Evolutionary conservation across 2,329 filamentous ascomycete species (phyloP).

Genomic region (Arthrobotrys entomopaga): DNA sequence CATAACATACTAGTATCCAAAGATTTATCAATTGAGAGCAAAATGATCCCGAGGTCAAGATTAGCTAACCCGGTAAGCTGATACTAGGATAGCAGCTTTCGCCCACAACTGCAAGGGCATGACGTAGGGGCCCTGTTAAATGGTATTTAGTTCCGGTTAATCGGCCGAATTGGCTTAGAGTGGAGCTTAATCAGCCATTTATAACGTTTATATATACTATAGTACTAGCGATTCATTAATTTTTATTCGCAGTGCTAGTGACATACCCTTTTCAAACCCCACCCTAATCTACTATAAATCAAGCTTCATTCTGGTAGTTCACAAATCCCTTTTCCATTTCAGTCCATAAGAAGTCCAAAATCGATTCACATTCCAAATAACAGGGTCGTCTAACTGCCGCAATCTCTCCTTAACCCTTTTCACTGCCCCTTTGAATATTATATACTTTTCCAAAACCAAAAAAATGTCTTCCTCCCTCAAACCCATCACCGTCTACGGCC

Average conservation of each 20-base stretch:
- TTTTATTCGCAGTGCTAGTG: not conserved
- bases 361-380: not conserved
- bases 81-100: not conserved
- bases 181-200: not conserved
- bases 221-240: not conserved
- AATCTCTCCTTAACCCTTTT: not conserved
- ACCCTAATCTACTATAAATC: constrained; percentile 8
- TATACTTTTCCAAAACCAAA: constrained; percentile 6
- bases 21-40: too few relatives aligned
- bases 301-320: not conserved
- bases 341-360: not conserved
- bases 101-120: not conserved
- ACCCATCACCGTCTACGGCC: constrained; percentile 57
- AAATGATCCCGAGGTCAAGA: too few relatives aligned
- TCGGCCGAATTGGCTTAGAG: not conserved
- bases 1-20: too few relatives aligned
- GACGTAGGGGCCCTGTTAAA: not conserved
- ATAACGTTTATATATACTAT: too few relatives aligned
- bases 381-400: not conserved
- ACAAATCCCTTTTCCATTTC: not conserved
- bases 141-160: not conserved
- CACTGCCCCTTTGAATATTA: not conserved
- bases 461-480: constrained; percentile 45
- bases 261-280: not conserved
- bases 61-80: not conserved